Percentiles rank a stretch among this genome's conserved stretches.
phyloP scores from a whole-genome alignment of 2,329 filamentous ascomycete genomes.

The Talaromyces marneffei region DNA sequence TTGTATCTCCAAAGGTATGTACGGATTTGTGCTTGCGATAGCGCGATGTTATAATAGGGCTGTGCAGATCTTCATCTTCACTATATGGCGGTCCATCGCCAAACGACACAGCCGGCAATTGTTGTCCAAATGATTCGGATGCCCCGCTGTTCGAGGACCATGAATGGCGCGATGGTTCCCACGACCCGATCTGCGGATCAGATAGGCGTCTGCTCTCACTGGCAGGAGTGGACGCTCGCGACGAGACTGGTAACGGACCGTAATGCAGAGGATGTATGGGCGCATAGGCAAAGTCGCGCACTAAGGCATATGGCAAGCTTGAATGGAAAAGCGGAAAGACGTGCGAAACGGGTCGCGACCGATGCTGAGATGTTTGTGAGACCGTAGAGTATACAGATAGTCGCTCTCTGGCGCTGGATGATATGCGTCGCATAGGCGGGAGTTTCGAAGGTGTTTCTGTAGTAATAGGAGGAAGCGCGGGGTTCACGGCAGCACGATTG shows the following conservation, averaged over 20 bases:
- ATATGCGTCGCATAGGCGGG: constrained; percentile 60
- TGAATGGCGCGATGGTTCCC: constrained; percentile 61
- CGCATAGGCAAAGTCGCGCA: constrained; percentile 94
- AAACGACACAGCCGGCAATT: constrained; percentile 76
- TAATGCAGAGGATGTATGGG: constrained; percentile 81
- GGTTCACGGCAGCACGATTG: not conserved
- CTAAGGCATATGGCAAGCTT: constrained; percentile 77
- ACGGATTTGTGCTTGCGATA: constrained; percentile 78
- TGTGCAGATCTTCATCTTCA: constrained; percentile 91
- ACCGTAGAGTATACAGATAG: constrained; percentile 76
- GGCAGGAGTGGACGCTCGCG: constrained; percentile 75
- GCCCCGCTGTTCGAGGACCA: constrained; percentile 50
- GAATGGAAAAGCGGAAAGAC: constrained; percentile 79
- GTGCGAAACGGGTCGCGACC: constrained; percentile 74
- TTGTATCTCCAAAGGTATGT: constrained; percentile 38
- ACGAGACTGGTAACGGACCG: constrained; percentile 76
- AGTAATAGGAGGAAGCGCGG: constrained; percentile 1
- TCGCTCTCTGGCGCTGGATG: constrained; percentile 72
- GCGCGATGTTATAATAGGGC: constrained; percentile 74
- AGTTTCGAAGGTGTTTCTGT: constrained; percentile 47
- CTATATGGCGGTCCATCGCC: constrained; percentile 81
- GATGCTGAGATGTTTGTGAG: constrained; percentile 51
- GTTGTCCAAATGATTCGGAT: constrained; percentile 53
- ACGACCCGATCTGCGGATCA: constrained; percentile 66
- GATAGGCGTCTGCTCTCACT: constrained; percentile 78